Evolutionary conservation across 192 early-diverging fungal genomes (phyloP), one percentile per base, ranked within the genome.

Genomic region (Geranomyces variabilis): DNA sequence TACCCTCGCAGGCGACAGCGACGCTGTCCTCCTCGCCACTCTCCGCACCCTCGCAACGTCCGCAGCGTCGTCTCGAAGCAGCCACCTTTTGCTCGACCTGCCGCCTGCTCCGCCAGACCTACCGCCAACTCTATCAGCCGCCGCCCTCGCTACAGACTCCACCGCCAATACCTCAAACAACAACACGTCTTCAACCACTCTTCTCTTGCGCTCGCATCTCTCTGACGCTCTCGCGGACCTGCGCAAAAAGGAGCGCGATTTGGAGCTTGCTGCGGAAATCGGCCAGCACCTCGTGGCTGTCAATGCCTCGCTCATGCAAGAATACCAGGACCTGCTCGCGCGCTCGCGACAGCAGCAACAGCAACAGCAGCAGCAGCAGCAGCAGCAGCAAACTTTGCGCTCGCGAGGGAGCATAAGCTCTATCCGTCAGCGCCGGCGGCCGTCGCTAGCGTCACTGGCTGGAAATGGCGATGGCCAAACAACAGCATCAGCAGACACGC

Each of bases 231-330:
- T 53, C n/a, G 51, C n/a, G 6, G 51, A 53, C 15, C 51, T 53
- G 17, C 19, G 24, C 19, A 53, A 53, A 26, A 53, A 53, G 51
- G 51, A 53, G 24, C 51, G 51, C 36, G 77, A 78, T 58, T 45
- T 78, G 5, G 17, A 47, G 7, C 74, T 78, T 29, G 77, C 77
- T 21, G 77, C 71, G 5, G 77, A 78, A 43, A 74, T 78, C n/a
- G 77, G 77, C 6, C 67, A 69, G 56, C 71, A 78, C 30, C 67
- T 78, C 12, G 77, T 78, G 14, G 67, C 64, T 22, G 69, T 61
- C 59, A 78, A 78, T 67, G 69, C 33, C 22, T 46, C 66, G 15
- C 64, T 78, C 31, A 53, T 66, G 36, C 31, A 19, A 10, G 71
- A 78, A 61, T 78, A 78, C 63, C 62, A 78, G 26, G 61, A 51